Evolutionary conservation across 257 asterid genomes (phyloP).

Genomic region (Gentiana dahurica): DNA sequence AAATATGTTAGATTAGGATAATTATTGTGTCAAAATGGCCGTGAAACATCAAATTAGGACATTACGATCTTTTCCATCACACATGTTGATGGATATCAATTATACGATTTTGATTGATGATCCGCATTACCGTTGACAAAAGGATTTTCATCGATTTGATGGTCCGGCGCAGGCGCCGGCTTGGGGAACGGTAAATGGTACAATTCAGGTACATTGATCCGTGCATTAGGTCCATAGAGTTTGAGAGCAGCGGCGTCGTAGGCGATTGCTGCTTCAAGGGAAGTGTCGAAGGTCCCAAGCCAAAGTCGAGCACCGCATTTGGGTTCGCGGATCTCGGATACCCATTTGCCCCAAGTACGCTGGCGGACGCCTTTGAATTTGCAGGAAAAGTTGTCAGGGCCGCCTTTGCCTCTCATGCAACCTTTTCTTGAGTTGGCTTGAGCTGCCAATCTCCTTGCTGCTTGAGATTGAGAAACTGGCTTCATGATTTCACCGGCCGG

Average conservation of each 20-base stretch:
- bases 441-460: constrained; percentile 12
- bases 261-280: constrained; percentile 66
- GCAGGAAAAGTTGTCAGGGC: constrained; percentile 74
- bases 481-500: neutral
- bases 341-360: constrained; percentile 95
- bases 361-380: constrained; percentile 74
- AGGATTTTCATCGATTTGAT: neutral
- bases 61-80: neutral
- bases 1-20: too few relatives aligned
- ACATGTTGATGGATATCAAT: neutral
- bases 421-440: constrained; percentile 67
- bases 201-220: constrained; percentile 43
- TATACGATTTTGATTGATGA: neutral
- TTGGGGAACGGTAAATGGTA: neutral
- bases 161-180: neutral
- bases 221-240: constrained; percentile 53
- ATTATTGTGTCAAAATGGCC: too few relatives aligned
- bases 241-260: constrained; percentile 65
- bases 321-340: constrained; percentile 83
- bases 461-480: too few relatives aligned
- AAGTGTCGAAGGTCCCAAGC: constrained; percentile 77
- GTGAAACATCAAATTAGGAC: too few relatives aligned
- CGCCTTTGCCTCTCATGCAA: constrained; percentile 87
- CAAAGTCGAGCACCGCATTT: constrained; percentile 66
- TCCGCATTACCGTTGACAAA: neutral